Conservation (phyloP, 345 rosid species). For the Eucalyptus regnans region DNA sequence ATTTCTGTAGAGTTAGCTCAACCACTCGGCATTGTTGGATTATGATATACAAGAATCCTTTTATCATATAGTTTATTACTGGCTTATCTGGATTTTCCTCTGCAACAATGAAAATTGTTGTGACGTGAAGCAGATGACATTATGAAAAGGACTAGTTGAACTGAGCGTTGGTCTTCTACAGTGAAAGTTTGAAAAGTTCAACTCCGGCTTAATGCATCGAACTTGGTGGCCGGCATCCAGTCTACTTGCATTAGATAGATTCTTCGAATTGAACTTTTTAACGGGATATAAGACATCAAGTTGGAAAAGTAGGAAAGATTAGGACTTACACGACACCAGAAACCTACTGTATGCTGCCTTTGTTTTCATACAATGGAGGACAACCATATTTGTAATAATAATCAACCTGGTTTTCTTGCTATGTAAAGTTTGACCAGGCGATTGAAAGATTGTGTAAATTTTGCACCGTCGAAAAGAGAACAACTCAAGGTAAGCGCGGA, state of each 20-base stretch:
- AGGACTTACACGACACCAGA: background rate
- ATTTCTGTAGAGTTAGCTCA: background rate
- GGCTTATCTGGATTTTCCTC: background rate
- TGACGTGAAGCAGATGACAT: background rate
- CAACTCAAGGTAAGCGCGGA: background rate
- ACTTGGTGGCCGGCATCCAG: background rate
- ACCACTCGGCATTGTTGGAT: background rate
- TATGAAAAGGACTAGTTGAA: background rate
- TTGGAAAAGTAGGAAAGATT: background rate
- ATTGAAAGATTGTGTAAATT: background rate
- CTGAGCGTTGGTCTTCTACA: background rate
- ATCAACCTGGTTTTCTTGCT: background rate
- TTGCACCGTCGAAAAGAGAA: background rate
- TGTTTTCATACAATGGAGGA: background rate
- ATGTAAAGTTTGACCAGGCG: background rate
- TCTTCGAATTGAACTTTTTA: background rate
- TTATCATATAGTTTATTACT: background rate
- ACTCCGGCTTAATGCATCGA: background rate
- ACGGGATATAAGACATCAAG: background rate
- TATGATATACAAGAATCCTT: background rate
- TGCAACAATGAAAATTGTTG: background rate
- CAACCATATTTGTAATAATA: background rate
- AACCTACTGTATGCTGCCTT: background rate
- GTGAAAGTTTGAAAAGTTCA: background rate
- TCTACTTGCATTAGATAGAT: background rate